Evolutionary conservation across 2,329 filamentous ascomycete genomes (phyloP), one percentile per base, ranked within the genome.

Genomic region (Colletotrichum nymphaeae): DNA sequence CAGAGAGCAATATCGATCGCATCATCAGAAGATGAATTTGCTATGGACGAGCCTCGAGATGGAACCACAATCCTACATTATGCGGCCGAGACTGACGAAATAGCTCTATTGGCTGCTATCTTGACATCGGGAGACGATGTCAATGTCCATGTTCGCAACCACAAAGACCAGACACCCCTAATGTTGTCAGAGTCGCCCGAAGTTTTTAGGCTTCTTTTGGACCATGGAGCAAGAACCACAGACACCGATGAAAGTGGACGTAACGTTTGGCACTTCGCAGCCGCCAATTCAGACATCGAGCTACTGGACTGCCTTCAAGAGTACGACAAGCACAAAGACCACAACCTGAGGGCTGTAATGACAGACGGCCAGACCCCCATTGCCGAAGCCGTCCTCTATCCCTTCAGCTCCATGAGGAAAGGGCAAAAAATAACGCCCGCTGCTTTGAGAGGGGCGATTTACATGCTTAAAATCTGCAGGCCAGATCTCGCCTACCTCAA

Each of bases 261-360:
- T 32, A 85, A 78, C 32, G 79, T 84, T 12, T 85, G 83, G 83
- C 83, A 85, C 67, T 78, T 80, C 12, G 79, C 78, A 2, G 83
- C 82, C 1, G 79, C 80, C 8, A 81, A 81, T 2, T 79, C 79
- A 24, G 82, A 83, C 46, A 52, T 69, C 1, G 35, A 30, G 0
- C 67, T 83, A 5, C 74, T 84, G 24, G 68, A 76, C 14, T 82
- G 78, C 75, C 78, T 85, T 1, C 72, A 76, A 49, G 59, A 74
- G 2, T 69, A 80, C 9, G 83, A 84, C 62, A 76, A 80, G 4
- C 53, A 63, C 24, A 79, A 75, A 32, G 53, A 75, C 2, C 56
- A 76, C 9, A 83, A 83, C 65, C 67, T 84, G 19, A 71, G 58
- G 8, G 75, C 68, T 1, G 37, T 65, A 1, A 79, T 74, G 26